Evolutionary conservation across 2,329 filamentous ascomycete species (phyloP), one percentile per base, ranked within the genome.

Genomic region (Monosporascus sp.): DNA sequence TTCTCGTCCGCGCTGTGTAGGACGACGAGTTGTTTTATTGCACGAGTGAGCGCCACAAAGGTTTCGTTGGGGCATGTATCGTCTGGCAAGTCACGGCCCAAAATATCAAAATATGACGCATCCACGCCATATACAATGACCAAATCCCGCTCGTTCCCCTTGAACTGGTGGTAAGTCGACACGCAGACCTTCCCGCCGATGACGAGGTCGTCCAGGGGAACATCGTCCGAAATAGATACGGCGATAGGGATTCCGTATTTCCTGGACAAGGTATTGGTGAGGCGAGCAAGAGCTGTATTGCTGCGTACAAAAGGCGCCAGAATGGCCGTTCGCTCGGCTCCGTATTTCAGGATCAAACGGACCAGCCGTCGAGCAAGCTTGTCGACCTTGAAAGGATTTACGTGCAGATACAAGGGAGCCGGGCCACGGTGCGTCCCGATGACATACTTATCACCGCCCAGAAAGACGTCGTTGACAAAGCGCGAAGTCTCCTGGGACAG

Each of bases 101-200:
- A 45, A 20, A 51, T 55, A 5, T 51, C 5, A 28, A 69, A 68
- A 48, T 62, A 69, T 0, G 57, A 56, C 14, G 60, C 49, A 40
- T 68, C 64, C 0, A 63, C 55, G 5, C 58, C 62, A 31, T 65
- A 53, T 2, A 68, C 51, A 41, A 70, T 63, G 4, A 69, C 44
- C 2, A 70, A 50, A 37, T 66, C 54, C 17, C 66, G 65, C 54
- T 70, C 66, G 43, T 58, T 64, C 5, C 67, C 67, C 43, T 70
- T 70, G 54, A 70, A 70, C 40, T 68, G 64, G 37, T 70, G 66
- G 44, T 67, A 67, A 0, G 64, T 67, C 15, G 65, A 66, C 11
- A 67, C 53, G 9, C 63, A 64, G 20, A 69, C 14, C 50, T 70
- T 70, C 11, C 64, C 62, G 4, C 55, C 18, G 5, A 61, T 64